phyloP scores from a whole-genome alignment of 805 yeast species.

The Schwanniomyces sp. region DNA sequence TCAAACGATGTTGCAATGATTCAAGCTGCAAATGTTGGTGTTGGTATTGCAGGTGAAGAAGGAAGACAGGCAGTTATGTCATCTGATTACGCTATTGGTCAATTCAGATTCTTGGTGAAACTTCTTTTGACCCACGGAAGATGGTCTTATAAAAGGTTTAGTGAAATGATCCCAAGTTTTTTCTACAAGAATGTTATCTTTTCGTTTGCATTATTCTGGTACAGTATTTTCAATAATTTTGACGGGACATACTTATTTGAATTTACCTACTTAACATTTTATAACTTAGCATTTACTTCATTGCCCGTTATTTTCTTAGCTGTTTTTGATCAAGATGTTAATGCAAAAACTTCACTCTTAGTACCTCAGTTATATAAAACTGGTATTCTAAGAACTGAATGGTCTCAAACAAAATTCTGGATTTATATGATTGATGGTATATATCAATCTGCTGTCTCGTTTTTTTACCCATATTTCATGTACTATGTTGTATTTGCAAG shows the following conservation, averaged over 20 bases:
- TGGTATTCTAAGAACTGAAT: slow-evolving; percentile 72
- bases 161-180: slow-evolving; percentile 83
- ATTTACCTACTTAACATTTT: slow-evolving; percentile 77
- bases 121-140: slow-evolving; percentile 76
- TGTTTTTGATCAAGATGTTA: slow-evolving; percentile 79
- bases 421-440: slow-evolving; percentile 76
- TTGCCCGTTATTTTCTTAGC: slow-evolving; percentile 78
- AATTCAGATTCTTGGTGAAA: slow-evolving; percentile 69
- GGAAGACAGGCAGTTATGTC: slow-evolving; percentile 90
- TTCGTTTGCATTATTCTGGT: slow-evolving; percentile 76
- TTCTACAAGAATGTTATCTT: slow-evolving; percentile 79
- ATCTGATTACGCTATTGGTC: slow-evolving; percentile 84
- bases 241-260: slow-evolving; percentile 81
- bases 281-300: slow-evolving; percentile 80
- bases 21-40: slow-evolving; percentile 84
- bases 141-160: slow-evolving; percentile 80
- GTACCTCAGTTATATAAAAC: slow-evolving; percentile 74
- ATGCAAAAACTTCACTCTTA: slow-evolving; percentile 62
- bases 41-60: slow-evolving; percentile 90
- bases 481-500: slow-evolving; percentile 28
- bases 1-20: slow-evolving; percentile 91
- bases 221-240: slow-evolving; percentile 68
- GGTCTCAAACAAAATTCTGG: slow-evolving; percentile 67
- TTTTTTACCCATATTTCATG: slow-evolving; percentile 68
- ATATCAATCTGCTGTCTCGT: slow-evolving; percentile 71